Base-by-base conservation (phyloP, 345 rosid species). In the Erodium maritimum region DNA sequence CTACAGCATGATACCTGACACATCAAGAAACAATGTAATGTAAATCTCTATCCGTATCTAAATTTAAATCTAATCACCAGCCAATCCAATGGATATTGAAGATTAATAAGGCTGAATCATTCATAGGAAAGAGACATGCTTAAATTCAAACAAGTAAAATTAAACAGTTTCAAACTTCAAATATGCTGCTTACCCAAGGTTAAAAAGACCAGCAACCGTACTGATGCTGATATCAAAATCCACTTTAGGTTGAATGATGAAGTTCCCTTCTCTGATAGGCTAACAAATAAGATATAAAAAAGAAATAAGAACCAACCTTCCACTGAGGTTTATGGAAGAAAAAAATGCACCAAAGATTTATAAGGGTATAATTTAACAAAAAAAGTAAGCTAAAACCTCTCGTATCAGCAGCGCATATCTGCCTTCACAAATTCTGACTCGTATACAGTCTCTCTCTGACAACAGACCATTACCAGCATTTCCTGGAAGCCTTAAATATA, bases 241-340 rank as follows among this genome's bases (percentile, higher is more conserved):
- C 65, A 94, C 99, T 81, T 94, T 94, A 21, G 97, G 99, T 73
- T 94, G 99, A 75, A 94, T 87, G 73, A 94, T 90, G 82, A 90
- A 90, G 75, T 90, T 82, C 65, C 99, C 99, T 84, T 94, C 99
- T 79, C 96, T 81, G 51, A 94, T 87, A 29, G 99, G 99, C 99
- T 94, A 62, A 56, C 59, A 76, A 18, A 76, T 4, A 58, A 50
- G 59, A 61, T 61, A 25, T 10, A 66, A 63, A 60, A 52, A 60
- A n/a, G n/a, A 67, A 75, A 37, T 23, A 62, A 56, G 21, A 66
- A 56, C 61, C 64, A 66, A 53, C 21, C 54, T 63, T 65, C 64
- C 23, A 52, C 51, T 21, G 45, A 0, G 29, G 23, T 33, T 63
- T 34, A 58, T n/a, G 66, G 81, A 58, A 5, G 2, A 19, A 54